Percentiles rank a stretch among this genome's conserved stretches.
These are phyloP conservation scores for Primulina huaijiensis DNA, from an alignment of 257 asterid species.

Conservation along the genomic window DNA sequence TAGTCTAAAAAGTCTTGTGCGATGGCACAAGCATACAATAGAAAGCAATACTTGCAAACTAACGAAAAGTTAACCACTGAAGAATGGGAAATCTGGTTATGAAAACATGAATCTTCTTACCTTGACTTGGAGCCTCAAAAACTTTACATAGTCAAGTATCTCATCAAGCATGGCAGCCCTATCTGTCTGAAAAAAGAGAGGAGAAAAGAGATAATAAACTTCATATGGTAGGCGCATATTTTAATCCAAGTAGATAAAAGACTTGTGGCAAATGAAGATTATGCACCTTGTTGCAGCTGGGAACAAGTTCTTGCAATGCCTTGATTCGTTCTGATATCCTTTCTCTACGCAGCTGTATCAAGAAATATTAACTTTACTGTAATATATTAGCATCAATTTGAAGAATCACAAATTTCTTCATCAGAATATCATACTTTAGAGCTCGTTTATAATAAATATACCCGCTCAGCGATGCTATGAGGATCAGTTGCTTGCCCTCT, in stretches of 20 bases:
- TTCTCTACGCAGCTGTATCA: slow-evolving; percentile 72
- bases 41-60: not conserved
- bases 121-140: slow-evolving; percentile 90
- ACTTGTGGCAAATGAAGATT: slow-evolving; percentile 4
- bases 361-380: slow-evolving; percentile 23
- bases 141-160: slow-evolving; percentile 85
- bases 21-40: not conserved
- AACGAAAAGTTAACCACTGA: not conserved
- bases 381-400: not conserved
- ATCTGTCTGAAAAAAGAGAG: slow-evolving; percentile 54
- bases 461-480: slow-evolving; percentile 91
- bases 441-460: slow-evolving; percentile 22
- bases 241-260: not conserved
- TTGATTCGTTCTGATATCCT: slow-evolving; percentile 84
- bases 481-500: slow-evolving; percentile 97
- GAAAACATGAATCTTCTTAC: slow-evolving; percentile 30
- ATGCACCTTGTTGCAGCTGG: slow-evolving; percentile 87
- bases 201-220: not conserved
- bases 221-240: not conserved
- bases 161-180: slow-evolving; percentile 93
- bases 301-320: slow-evolving; percentile 92
- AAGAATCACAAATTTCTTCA: slow-evolving; percentile 1
- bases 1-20: not conserved
- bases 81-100: not conserved
- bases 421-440: slow-evolving; percentile 1